phyloP scores from a whole-genome alignment of 2,329 filamentous ascomycete species.

The Fusarium goolgardi region DNA sequence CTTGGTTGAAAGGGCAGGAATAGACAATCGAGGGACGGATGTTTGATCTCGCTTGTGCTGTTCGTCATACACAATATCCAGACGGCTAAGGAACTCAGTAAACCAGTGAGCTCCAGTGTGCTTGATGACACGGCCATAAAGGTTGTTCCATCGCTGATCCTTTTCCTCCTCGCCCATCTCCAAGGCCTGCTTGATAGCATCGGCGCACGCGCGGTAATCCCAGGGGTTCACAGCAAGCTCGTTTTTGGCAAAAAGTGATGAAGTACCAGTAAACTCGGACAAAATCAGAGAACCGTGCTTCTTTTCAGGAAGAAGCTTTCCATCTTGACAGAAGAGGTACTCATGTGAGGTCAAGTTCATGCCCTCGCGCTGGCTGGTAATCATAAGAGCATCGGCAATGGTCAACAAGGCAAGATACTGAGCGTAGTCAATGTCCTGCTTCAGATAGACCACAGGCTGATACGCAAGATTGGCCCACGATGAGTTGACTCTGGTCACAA shows the following conservation, averaged over 20 bases:
- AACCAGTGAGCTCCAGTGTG: conserved; percentile 92
- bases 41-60: conserved; percentile 87
- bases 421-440: conserved; percentile 92
- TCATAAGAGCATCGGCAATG: conserved; percentile 91
- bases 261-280: conserved; percentile 94
- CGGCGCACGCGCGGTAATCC: conserved; percentile 90
- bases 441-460: conserved; percentile 91
- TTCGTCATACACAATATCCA: conserved; percentile 83
- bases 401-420: conserved; percentile 94
- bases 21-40: conserved; percentile 84
- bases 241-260: conserved; percentile 82
- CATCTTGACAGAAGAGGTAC: conserved; percentile 93
- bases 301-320: conserved; percentile 73
- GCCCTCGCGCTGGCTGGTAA: conserved; percentile 93
- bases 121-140: conserved; percentile 78
- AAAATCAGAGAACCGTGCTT: conserved; percentile 90
- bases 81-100: conserved; percentile 74
- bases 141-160: conserved; percentile 75
- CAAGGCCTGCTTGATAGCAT: conserved; percentile 84
- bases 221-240: conserved; percentile 93
- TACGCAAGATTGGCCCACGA: conserved; percentile 91
- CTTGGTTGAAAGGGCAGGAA: conserved; percentile 70
- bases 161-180: conserved; percentile 84
- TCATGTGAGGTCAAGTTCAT: conserved; percentile 98
- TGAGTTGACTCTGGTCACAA: conserved; percentile 94